Base-by-base conservation (phyloP, 148 eudicot species). In the Pharnaceum exiguum region DNA sequence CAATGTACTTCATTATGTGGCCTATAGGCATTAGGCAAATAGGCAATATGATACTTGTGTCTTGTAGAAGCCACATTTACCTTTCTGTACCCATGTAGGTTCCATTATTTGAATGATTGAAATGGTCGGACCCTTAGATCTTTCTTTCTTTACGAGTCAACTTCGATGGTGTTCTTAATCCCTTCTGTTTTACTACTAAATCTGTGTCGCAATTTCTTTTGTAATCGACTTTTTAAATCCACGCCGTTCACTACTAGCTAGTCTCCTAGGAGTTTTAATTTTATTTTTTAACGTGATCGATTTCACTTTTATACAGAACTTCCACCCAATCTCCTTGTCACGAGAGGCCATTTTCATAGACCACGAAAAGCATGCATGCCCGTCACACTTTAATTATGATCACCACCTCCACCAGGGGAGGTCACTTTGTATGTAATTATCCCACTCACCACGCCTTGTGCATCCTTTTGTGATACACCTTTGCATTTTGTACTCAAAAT, bases 381-480 rank as follows among this genome's bases (percentile, higher is more conserved):
- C 30, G 44, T 70, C 74, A 51, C 65, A 70, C 74, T 70, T 63
- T 70, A 63, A 70, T 70, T 60, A 70, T 70, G 55, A 70, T 25
- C 67, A 63, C 60, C 74, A 70, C 65, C 64, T 24, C 39, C 54
- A 38, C 32, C 19, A 33, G 25, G 19, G 10, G 28, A 38, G 19
- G 37, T 6, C 25, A 36, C 32, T 57, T 23, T 65, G 8, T 28
- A 15, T 39, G 7, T 5, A 15, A 60, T 59, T 40, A 33, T 29
- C 57, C 40, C 24, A 28, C 38, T 26, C 27, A n/a, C 55, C 68
- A 64, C 53, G 68, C 68, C 36, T 31, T 5, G 4, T 59, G 12
- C 64, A 23, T n/a, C n/a, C n/a, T n/a, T n/a, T n/a, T n/a, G n/a
- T n/a, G n/a, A n/a, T n/a, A n/a, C n/a, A n/a, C n/a, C n/a, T n/a